phyloP scores from a whole-genome alignment of 2,329 filamentous ascomycete genomes.

The Trichoderma sp. region DNA sequence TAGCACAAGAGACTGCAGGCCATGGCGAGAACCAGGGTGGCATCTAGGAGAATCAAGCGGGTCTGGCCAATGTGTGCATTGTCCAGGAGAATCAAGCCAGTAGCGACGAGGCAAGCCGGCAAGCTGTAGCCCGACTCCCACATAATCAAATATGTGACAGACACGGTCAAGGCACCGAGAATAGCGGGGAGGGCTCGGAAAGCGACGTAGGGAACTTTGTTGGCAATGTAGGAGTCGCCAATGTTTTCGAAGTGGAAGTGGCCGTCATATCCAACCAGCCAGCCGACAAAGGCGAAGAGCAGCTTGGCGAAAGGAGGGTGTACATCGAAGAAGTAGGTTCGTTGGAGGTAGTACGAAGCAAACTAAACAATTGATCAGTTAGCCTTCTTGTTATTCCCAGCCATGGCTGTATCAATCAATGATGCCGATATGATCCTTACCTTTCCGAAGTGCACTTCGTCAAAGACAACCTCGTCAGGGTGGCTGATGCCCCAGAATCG shows the following conservation, averaged over 20 bases:
- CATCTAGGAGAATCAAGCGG: slow-evolving; percentile 89
- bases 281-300: slow-evolving; percentile 94
- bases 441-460: slow-evolving; percentile 99
- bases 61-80: slow-evolving; percentile 98
- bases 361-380: slow-evolving; percentile 52
- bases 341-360: slow-evolving; percentile 83
- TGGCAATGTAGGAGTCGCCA: slow-evolving; percentile 94
- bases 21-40: slow-evolving; percentile 94
- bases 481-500: slow-evolving; percentile 96
- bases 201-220: slow-evolving; percentile 96
- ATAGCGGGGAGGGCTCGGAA: slow-evolving; percentile 92
- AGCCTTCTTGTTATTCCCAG: background rate
- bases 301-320: slow-evolving; percentile 98
- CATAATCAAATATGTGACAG: slow-evolving; percentile 96
- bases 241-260: slow-evolving; percentile 99
- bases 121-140: slow-evolving; percentile 99
- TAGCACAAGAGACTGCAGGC: slow-evolving; percentile 92
- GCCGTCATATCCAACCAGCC: slow-evolving; percentile 96
- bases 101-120: slow-evolving; percentile 85
- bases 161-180: slow-evolving; percentile 88
- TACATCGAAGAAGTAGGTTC: slow-evolving; percentile 99
- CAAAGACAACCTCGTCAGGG: slow-evolving; percentile 95
- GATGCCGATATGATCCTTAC: slow-evolving; percentile 55
- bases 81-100: slow-evolving; percentile 87
- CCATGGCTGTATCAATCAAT: background rate